Base-by-base conservation (phyloP, 768 basidiomycete genomes). In the Strobilomyces confusus region DNA sequence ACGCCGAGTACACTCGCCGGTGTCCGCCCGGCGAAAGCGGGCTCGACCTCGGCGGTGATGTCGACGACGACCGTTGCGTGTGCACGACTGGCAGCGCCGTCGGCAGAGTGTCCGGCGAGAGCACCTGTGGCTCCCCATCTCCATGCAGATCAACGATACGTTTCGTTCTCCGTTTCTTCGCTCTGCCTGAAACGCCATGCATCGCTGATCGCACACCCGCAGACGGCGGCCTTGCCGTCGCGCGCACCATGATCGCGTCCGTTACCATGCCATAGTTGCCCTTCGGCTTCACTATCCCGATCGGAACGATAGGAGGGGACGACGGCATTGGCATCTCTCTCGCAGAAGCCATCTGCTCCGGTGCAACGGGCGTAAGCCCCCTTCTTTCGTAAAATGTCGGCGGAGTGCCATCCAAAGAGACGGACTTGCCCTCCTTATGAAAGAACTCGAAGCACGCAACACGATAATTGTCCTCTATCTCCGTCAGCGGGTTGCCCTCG, bases 361-460 rank as follows among this genome's bases (percentile, higher is more conserved):
- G 69, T 5, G 78, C 75, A 23, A 75, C 67, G 5, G 74, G 67
- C 7, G 75, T 73, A 46, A 89, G 73, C 59, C 75, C 80, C 48
- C 80, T 76, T 64, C 78, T 81, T 73, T 93, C 91, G 65, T 86
- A 83, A 64, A 84, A 83, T 40, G 82, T 80, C 5, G 91, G 86
- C 11, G 68, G 68, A 8, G 78, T 72, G 5, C 91, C 92, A 63
- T 98, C 94, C 33, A 98, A 69, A n/a, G 73, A 70, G 22, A 95
- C 78, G 9, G 72, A 72, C 71, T 85, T 90, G n/a, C 85, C 84
- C 72, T 97, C 95, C 61, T 83, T 83, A 71, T 78, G 83, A 67
- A 98, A 98, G 63, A 81, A 80, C 53, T 87, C 82, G 64, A 95
- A 95, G 67, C 93, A 89, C 22, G 81, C 75, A 32, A 89, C 67